A percentile compares a stretch with the other conserved stretches of the same genome.
phyloP scores from a whole-genome alignment of 257 asterid genomes.

The Solanum rostratum region DNA sequence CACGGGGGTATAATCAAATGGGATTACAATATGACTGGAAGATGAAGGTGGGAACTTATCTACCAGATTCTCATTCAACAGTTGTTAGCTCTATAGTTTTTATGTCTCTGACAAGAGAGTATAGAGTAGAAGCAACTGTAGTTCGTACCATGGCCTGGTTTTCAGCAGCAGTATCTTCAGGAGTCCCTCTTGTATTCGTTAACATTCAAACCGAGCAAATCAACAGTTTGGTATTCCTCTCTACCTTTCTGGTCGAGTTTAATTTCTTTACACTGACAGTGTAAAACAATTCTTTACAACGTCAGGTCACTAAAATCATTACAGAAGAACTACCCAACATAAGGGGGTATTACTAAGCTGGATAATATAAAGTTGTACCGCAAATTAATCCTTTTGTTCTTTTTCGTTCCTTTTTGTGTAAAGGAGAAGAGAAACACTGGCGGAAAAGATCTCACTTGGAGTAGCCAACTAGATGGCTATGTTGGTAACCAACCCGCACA shows the following conservation, averaged over 20 bases:
- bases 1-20: constrained; percentile 23
- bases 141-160: constrained; percentile 54
- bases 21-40: constrained; percentile 40
- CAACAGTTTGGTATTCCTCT: constrained; percentile 16
- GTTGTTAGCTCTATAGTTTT: constrained; percentile 34
- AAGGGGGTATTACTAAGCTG: too few relatives aligned
- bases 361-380: not conserved
- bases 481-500: constrained; percentile 10
- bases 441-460: constrained; percentile 16
- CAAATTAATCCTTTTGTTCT: not conserved
- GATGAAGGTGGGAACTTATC: constrained; percentile 22
- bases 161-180: constrained; percentile 44
- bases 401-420: not conserved
- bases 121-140: constrained; percentile 18
- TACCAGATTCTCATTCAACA: constrained; percentile 33
- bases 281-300: not conserved
- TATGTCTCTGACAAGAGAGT: constrained; percentile 30
- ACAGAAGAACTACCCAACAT: too few relatives aligned
- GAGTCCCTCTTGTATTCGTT: constrained; percentile 32
- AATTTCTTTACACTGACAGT: not conserved
- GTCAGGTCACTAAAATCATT: not conserved
- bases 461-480: constrained; percentile 18
- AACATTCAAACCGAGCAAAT: constrained; percentile 43
- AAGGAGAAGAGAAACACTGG: constrained; percentile 15
- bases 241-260: not conserved